Base-by-base conservation (phyloP, 2,329 filamentous ascomycete species). In the Talaromyces sp. region DNA sequence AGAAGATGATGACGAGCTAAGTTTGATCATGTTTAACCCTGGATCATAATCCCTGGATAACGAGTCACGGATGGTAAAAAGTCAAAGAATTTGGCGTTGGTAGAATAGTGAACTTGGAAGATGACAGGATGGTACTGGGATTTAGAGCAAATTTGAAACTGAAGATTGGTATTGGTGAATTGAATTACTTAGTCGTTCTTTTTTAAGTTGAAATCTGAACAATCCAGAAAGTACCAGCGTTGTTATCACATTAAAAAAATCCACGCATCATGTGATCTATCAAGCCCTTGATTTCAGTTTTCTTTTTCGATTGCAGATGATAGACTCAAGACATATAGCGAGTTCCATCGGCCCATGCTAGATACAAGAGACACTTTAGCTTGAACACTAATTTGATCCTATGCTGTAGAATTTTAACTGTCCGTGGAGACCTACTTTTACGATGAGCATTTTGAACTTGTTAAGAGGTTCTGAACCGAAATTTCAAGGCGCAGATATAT, bases 71-170 rank as follows among this genome's bases (percentile, higher is more conserved):
- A 50, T 31, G 13, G 47, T 5, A 27, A 50, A 6, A n/a, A 50
- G 50, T 35, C 1, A n/a, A 56, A 37, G n/a, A 1, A 56, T 3
- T 6, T 37, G 31, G 50, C 33, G 19, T 2, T 19, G 27, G n/a
- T 3, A 56, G n/a, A 22, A 37, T 0, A 0, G 10, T 3, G n/a
- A 15, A 8, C 3, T 13, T 37, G 49, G 49, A 9, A 27, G 7
- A 1, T 31, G 25, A n/a, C 0, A 11, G n/a, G 22, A 31, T 31
- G 0, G 6, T 17, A 1, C 9, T 8, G 27, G 2, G 7, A 5
- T 52, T 33, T 33, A 1, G 49, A 17, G 25, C 47, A 13, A n/a
- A 2, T 6, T 33, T 52, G 27, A 50, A 15, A 7, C 49, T 52
- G 15, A 52, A 27, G 13, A 10, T 31, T 52, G 49, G 25, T 52